Percentiles rank a stretch among this genome's conserved stretches.
Conservation (phyloP, 805 yeast species). For the Kockiozyma suomiensis region DNA sequence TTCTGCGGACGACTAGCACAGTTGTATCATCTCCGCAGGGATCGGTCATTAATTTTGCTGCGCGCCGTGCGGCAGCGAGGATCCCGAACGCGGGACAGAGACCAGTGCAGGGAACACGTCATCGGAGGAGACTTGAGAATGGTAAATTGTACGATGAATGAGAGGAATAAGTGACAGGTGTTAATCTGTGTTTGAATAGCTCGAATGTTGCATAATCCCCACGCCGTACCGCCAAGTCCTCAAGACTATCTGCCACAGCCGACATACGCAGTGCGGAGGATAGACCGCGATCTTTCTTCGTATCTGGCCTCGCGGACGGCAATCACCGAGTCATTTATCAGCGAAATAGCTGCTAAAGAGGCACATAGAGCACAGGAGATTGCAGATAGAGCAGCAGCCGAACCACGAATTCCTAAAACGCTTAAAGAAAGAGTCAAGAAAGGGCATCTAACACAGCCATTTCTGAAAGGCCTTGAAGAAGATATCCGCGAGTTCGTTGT, state of each 20-base stretch:
- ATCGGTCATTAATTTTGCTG: constrained; percentile 25
- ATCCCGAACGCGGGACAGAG: constrained; percentile 7
- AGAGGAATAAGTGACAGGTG: neutral
- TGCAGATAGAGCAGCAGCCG: neutral
- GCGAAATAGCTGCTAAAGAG: neutral
- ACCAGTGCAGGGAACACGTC: constrained; percentile 28
- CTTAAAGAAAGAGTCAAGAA: constrained; percentile 30
- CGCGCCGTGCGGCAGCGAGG: constrained; percentile 25
- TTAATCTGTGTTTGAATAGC: constrained; percentile 4
- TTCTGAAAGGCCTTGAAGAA: constrained; percentile 23
- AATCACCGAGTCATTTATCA: constrained; percentile 19
- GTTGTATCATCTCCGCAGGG: constrained; percentile 31
- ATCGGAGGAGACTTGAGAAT: constrained; percentile 29
- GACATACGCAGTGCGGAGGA: constrained; percentile 26
- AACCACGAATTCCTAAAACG: constrained; percentile 14
- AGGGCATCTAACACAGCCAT: constrained; percentile 32
- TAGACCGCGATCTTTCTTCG: constrained; percentile 18
- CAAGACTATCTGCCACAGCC: constrained; percentile 28
- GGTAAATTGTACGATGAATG: constrained; percentile 1
- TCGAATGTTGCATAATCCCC: constrained; percentile 33
- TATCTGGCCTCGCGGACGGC: constrained; percentile 13
- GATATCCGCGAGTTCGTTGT: constrained; percentile 24
- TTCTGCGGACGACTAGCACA: constrained; percentile 17
- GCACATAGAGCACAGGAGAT: neutral
- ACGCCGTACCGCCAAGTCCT: constrained; percentile 30